These are phyloP conservation scores for Zasmidium citrigriseum DNA, from an alignment of 2,329 filamentous ascomycete species.

Conservation along the genomic window DNA sequence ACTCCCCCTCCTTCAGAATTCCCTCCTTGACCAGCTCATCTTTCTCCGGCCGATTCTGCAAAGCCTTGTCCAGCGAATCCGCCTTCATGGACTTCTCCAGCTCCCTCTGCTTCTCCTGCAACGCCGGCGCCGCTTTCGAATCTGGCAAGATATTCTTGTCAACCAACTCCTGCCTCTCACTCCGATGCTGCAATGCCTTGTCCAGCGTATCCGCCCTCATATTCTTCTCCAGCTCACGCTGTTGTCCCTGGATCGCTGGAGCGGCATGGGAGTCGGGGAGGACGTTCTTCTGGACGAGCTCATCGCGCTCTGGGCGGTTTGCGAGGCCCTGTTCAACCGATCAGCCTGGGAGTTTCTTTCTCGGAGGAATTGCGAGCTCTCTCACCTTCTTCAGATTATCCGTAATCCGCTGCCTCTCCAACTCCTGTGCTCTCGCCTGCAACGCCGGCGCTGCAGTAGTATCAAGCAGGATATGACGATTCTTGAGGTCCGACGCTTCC, in stretches of 20 bases:
- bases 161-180: constrained; percentile 73
- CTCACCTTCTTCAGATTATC: constrained; percentile 62
- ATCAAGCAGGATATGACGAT: constrained; percentile 65
- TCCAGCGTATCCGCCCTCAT: constrained; percentile 87
- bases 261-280: constrained; percentile 77
- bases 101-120: constrained; percentile 80
- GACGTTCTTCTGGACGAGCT: constrained; percentile 85
- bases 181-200: constrained; percentile 79
- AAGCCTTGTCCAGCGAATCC: constrained; percentile 83
- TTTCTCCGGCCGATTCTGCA: constrained; percentile 73
- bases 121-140: constrained; percentile 72
- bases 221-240: constrained; percentile 81
- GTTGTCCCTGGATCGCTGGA: constrained; percentile 75
- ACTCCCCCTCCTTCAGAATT: constrained; percentile 57
- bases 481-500: constrained; percentile 63
- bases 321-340: constrained; percentile 50
- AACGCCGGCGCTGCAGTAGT: constrained; percentile 68
- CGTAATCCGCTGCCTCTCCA: constrained; percentile 64
- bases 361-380: no score
- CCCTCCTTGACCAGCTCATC: constrained; percentile 77
- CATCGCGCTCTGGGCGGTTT: constrained; percentile 67
- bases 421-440: constrained; percentile 62
- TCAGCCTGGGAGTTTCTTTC: constrained; percentile 3
- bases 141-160: constrained; percentile 78
- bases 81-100: constrained; percentile 86